A percentile compares a stretch with the other conserved stretches of the same genome.
Evolutionary conservation across 139 green algal genomes (phyloP).

Genomic region (Volvox reticuliferus): DNA sequence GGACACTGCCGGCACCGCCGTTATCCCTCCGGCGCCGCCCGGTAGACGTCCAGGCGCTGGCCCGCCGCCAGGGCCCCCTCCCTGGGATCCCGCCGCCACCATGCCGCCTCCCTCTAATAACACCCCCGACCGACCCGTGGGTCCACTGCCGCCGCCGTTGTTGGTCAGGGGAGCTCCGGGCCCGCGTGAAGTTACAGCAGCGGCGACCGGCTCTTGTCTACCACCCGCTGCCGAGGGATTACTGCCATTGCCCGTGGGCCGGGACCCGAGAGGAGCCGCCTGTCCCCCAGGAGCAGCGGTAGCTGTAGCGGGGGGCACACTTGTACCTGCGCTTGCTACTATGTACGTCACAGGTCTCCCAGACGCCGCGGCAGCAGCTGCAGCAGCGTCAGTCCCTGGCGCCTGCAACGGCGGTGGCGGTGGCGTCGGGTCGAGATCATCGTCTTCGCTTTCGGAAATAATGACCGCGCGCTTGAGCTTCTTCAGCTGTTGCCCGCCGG

Average conservation of each 20-base stretch:
- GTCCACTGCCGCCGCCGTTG: too few relatives aligned
- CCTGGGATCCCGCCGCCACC: background rate
- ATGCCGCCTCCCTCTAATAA: background rate
- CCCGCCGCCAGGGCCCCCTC: background rate
- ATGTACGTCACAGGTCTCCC: too few relatives aligned
- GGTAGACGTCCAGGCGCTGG: background rate
- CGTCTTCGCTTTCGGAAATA: conserved; percentile 38
- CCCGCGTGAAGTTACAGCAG: too few relatives aligned
- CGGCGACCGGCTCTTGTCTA: background rate
- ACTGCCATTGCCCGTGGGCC: background rate
- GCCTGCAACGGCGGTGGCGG: background rate
- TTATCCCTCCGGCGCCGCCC: background rate
- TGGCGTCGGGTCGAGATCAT: background rate
- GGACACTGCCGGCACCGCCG: background rate
- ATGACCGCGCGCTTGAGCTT: conserved; percentile 24
- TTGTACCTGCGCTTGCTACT: too few relatives aligned
- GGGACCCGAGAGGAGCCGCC: too few relatives aligned
- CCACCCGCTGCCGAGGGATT: background rate
- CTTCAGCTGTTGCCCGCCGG: background rate
- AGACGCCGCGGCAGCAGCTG: too few relatives aligned
- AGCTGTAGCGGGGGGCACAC: too few relatives aligned
- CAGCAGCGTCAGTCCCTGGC: too few relatives aligned
- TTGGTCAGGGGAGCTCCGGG: background rate
- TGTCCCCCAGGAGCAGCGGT: too few relatives aligned
- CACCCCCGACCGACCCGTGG: too few relatives aligned